Evolutionary conservation across 176 grass and related monocot species (phyloP), one percentile per base, ranked within the genome.

Genomic region (Cenchrus purpureus): DNA sequence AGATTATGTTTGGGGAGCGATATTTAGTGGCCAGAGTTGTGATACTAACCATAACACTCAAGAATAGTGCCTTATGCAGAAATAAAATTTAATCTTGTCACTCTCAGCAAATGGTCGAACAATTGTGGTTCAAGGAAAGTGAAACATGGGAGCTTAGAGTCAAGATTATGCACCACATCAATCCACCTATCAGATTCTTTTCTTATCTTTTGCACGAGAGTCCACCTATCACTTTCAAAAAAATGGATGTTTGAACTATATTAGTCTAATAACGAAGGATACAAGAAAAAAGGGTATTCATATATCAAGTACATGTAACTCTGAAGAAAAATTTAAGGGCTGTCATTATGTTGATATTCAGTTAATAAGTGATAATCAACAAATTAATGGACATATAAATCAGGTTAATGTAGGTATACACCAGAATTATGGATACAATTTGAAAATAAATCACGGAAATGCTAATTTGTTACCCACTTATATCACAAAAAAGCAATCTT

Each of bases 111-210:
- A 80, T 54, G 17, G 40, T 22, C 40, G 12, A 55, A 48, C 29
- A 68, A 55, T 16, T 10, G 8, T 31, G 12, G 37, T 40, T 48
- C 19, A 56, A 16, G 48, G 16, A 68, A 80, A 55, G 19, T 22
- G 78, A 80, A 55, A 31, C 19, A 55, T 54, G 49, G 17, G 16
- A 80, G 16, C 49, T 79, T 42, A 76, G 29, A 56, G 37, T 61
- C 75, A 13, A 13, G 20, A 57, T 25, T 60, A 43, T 12, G 7
- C 74, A 44, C 10, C 34, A 61, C 19, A 60, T 46, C 51, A 62
- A 40, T 46, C 76, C 76, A 79, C n/a, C 14, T 10, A 49, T 50
- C n/a, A 34, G 2, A n/a, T 31, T 48, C 9, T 50, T 57, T 64
- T 50, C 15, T 61, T 62, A 12, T 25, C 44, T 14, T 62, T 28